Conservation (phyloP, 495 filamentous ascomycete species). For the Pseudotulostoma volvatum region DNA sequence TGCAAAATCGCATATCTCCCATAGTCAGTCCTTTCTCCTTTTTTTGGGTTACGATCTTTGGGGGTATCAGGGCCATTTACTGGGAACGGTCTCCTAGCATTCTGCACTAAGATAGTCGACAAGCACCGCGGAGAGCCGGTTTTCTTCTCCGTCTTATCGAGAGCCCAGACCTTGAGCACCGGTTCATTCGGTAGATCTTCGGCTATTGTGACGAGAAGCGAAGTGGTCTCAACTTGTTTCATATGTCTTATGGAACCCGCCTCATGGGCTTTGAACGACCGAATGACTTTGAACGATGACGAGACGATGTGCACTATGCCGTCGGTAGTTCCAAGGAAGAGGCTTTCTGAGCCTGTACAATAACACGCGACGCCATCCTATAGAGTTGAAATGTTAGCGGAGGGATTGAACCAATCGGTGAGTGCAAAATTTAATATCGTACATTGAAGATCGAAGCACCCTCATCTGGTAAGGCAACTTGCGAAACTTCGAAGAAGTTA, state of each 20-base stretch:
- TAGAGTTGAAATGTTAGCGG: conserved; percentile 5
- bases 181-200: conserved; percentile 81
- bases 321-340: conserved; percentile 76
- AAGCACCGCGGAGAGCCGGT: conserved; percentile 73
- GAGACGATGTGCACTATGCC: conserved; percentile 77
- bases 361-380: conserved; percentile 51
- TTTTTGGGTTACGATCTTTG: too few species aligned
- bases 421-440: conserved; percentile 16
- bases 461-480: conserved; percentile 65
- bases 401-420: neutral
- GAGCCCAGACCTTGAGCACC: conserved; percentile 83
- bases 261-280: conserved; percentile 76
- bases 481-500: conserved; percentile 93
- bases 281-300: conserved; percentile 67
- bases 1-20: conserved; percentile 79
- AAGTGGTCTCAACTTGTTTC: conserved; percentile 80
- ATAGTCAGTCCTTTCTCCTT: neutral
- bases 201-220: conserved; percentile 70
- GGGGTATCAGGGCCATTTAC: too few species aligned
- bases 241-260: conserved; percentile 73
- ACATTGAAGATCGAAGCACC: conserved; percentile 47
- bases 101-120: conserved; percentile 70
- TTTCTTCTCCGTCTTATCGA: conserved; percentile 91
- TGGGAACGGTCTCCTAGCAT: conserved; percentile 84
- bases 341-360: conserved; percentile 73